Base-by-base conservation (phyloP, 2,329 filamentous ascomycete species). In the Onygenales sp. region DNA sequence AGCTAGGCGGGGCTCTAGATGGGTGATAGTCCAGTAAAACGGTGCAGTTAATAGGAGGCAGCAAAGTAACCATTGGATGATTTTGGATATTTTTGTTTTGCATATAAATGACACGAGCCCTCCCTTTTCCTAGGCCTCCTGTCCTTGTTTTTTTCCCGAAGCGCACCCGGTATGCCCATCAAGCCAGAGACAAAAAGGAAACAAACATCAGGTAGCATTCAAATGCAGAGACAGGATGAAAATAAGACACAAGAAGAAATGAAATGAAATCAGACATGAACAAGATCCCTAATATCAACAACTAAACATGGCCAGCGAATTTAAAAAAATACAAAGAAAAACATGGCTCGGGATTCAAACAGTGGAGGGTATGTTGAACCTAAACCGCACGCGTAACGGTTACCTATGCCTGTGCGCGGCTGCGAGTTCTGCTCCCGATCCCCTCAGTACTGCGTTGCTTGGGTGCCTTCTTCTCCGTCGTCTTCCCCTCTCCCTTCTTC, bases 351-450 rank as follows among this genome's bases (percentile, higher is more conserved):
- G 3, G 3, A 27, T 27, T 27, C 21, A 27, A 27, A 27, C 21
- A 5, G 21, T 5, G 21, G 21, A 27, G 21, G 21, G 21, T 5
- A 27, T 27, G 3, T 27, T 27, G 21, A 27, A 27, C 21, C 21
- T 27, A 27, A 27, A 27, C 21, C 21, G 3, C 21, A 27, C 21
- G 21, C 21, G n/a, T 44, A 43, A 35, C 36, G 33, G 14, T 42
- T 52, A 27, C 62, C 14, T 60, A 56, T 42, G 58, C 58, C 58
- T 71, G 67, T 47, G 66, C 67, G 32, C 69, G 67, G 57, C 68
- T 71, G 49, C 69, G 66, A 43, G 69, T 72, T 38, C 69, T 63
- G 56, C 66, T 71, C 36, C 69, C 67, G 55, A 68, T 64, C 8
- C 69, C 66, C 49, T 11, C 59, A 45, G 21, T 64, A 61, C 55